Evolutionary conservation across 2,329 filamentous ascomycete genomes (phyloP).

Genomic region (Alternaria sp.): DNA sequence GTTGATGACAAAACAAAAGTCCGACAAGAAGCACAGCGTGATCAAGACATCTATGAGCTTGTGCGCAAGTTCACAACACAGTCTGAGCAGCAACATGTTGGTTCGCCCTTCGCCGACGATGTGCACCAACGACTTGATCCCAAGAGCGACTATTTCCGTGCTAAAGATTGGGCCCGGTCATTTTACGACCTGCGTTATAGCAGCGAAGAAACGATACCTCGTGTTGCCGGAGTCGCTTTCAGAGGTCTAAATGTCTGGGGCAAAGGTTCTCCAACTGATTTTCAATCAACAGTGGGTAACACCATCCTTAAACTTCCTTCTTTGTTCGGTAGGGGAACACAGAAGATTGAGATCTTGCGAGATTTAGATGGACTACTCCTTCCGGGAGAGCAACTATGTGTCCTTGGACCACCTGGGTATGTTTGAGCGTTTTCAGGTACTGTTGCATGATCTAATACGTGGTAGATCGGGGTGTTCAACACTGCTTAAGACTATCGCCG

Average conservation of each 20-base stretch:
- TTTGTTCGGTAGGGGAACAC: slow-evolving; percentile 55
- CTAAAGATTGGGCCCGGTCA: slow-evolving; percentile 56
- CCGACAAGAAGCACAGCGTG: slow-evolving; percentile 21
- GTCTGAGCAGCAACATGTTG: slow-evolving; percentile 48
- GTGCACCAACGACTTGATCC: slow-evolving; percentile 55
- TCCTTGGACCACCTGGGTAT: slow-evolving; percentile 69
- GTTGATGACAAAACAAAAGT: not conserved
- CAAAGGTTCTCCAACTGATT: slow-evolving; percentile 69
- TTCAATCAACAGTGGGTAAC: slow-evolving; percentile 72
- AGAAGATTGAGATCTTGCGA: slow-evolving; percentile 71
- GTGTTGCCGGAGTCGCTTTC: slow-evolving; percentile 68
- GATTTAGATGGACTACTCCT: slow-evolving; percentile 72
- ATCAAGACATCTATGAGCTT: slow-evolving; percentile 39
- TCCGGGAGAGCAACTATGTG: slow-evolving; percentile 76
- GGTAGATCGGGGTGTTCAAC: slow-evolving; percentile 73
- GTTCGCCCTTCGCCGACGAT: slow-evolving; percentile 46
- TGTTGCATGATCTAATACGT: slow-evolving; percentile 4
- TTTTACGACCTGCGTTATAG: slow-evolving; percentile 56
- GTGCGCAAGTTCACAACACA: slow-evolving; percentile 47
- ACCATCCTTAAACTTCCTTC: slow-evolving; percentile 67
- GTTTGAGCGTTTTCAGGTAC: not conserved
- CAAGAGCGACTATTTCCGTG: slow-evolving; percentile 53
- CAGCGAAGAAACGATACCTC: slow-evolving; percentile 60
- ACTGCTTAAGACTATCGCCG: slow-evolving; percentile 80
- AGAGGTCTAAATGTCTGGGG: slow-evolving; percentile 71